Percentiles rank a stretch among this genome's conserved stretches.
Conservation (phyloP, 2,329 filamentous ascomycete species). For the Magnaporthiopsis incrustans region DNA sequence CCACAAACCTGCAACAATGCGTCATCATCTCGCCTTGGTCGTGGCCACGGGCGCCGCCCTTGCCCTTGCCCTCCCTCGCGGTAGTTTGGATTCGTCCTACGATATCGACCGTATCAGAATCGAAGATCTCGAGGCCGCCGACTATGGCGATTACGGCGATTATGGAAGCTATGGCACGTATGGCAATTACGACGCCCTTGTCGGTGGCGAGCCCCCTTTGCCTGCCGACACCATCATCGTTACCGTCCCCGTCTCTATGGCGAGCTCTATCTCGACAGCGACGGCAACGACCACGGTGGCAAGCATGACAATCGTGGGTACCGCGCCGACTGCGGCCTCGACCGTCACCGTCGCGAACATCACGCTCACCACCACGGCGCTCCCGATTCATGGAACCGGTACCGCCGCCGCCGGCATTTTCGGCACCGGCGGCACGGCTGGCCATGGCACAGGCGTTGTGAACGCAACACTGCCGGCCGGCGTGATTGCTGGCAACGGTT, state of each 20-base stretch:
- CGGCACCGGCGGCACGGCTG: not conserved
- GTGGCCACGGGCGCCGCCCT: not conserved
- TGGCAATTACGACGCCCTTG: not conserved
- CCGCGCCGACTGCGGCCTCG: not conserved
- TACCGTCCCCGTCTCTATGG: not conserved
- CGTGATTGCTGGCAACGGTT: not conserved
- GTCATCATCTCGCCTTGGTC: not conserved
- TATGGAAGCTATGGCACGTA: slow-evolving; percentile 7
- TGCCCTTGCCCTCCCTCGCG: slow-evolving; percentile 1
- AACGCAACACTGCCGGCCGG: not conserved
- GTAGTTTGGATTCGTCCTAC: not conserved
- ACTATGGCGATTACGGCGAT: slow-evolving; percentile 5
- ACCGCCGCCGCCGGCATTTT: not conserved
- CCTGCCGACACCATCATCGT: slow-evolving; percentile 1
- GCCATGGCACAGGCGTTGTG: not conserved
- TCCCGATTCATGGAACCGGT: not conserved
- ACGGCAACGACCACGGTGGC: slow-evolving; percentile 4
- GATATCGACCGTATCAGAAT: not conserved
- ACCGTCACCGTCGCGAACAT: slow-evolving; percentile 6
- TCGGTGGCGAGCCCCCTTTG: not conserved
- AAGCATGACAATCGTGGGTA: not conserved
- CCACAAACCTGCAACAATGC: not conserved
- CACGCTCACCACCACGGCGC: not conserved
- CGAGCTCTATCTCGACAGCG: not conserved
- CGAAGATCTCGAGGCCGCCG: not conserved